phyloP scores from a whole-genome alignment of 345 rosid genomes.

The Sonneratia alba region DNA sequence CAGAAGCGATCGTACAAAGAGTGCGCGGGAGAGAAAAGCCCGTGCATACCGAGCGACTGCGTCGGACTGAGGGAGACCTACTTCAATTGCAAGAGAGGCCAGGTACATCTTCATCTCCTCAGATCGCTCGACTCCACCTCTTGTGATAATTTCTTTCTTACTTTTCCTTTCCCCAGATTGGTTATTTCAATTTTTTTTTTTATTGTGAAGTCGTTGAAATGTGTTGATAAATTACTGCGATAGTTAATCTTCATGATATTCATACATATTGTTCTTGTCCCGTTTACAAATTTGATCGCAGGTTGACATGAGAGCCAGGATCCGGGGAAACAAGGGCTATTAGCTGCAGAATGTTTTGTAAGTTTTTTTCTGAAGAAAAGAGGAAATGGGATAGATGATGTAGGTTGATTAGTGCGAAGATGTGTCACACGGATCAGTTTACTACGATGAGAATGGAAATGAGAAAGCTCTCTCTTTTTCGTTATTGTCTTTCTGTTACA shows the following conservation, averaged over 20 bases:
- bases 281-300: conserved; percentile 8
- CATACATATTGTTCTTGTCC: not conserved
- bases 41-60: conserved; percentile 75
- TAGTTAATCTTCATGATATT: not conserved
- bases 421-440: not conserved
- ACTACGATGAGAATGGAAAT: not conserved
- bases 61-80: conserved; percentile 92
- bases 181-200: not conserved
- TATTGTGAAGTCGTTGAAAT: not conserved
- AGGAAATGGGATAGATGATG: not conserved
- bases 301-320: conserved; percentile 98
- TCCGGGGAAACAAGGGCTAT: conserved; percentile 93
- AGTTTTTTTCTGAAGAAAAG: not conserved
- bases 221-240: not conserved
- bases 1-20: conserved; percentile 73
- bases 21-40: conserved; percentile 80
- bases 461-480: not conserved
- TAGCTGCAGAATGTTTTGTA: conserved; percentile 13
- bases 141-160: not conserved
- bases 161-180: no score
- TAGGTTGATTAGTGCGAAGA: not conserved
- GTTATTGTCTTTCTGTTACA: not conserved
- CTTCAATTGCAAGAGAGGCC: conserved; percentile 98
- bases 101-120: conserved; percentile 30
- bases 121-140: not conserved